Evolutionary conservation across 331 rosid genomes (phyloP).

Genomic region (Arachis monticola): DNA sequence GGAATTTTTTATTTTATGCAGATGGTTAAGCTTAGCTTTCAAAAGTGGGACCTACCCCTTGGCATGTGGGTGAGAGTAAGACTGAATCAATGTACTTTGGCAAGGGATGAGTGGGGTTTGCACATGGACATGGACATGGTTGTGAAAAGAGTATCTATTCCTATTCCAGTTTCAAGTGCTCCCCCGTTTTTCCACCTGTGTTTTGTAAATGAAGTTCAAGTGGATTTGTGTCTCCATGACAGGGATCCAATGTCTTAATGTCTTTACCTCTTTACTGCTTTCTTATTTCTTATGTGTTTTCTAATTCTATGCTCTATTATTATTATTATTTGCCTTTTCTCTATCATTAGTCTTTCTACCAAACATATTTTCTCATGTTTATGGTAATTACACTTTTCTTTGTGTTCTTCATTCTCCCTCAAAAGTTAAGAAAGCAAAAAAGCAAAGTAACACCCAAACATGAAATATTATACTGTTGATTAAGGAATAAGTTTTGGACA

Average conservation of each 20-base stretch:
- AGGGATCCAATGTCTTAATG: constrained; percentile 59
- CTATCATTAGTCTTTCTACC: constrained; percentile 13
- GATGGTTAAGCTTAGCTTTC: constrained; percentile 57
- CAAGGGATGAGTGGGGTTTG: constrained; percentile 34
- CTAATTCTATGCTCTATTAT: too few relatives aligned
- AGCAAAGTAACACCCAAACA: neutral
- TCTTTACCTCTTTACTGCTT: neutral
- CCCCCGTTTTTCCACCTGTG: constrained; percentile 17
- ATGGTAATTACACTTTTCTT: constrained; percentile 22
- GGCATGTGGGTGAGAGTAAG: constrained; percentile 53
- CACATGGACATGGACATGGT: neutral
- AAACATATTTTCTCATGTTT: constrained; percentile 9
- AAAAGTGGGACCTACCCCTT: constrained; percentile 29
- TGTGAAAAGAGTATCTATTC: constrained; percentile 24
- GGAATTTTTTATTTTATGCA: constrained; percentile 46
- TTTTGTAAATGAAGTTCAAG: constrained; percentile 28
- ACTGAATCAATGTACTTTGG: constrained; percentile 51
- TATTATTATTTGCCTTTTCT: neutral
- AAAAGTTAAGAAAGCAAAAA: constrained; percentile 13
- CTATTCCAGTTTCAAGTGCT: constrained; percentile 8
- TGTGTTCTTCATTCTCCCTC: neutral
- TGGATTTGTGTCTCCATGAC: constrained; percentile 49
- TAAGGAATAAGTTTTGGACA: neutral
- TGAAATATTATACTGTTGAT: neutral
- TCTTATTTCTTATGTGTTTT: too few relatives aligned